These are phyloP conservation scores for Potentilla sterilis DNA, from an alignment of 306 rosid species.

Conservation along the genomic window DNA sequence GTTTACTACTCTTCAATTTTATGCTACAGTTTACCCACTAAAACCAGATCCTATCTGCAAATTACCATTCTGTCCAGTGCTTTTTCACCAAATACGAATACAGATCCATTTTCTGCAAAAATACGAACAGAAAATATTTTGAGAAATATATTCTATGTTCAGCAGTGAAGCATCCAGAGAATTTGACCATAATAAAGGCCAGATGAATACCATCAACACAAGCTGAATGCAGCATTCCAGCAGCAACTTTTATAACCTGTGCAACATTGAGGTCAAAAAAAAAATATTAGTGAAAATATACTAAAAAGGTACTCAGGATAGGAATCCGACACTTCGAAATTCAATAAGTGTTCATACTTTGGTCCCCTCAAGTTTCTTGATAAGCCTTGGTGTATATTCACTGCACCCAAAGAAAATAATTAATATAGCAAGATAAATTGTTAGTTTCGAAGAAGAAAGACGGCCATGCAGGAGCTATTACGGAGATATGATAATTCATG, in stretches of 20 bases:
- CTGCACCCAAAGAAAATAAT: slow-evolving; percentile 34
- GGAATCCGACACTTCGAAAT: slow-evolving; percentile 18
- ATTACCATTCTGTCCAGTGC: slow-evolving; percentile 63
- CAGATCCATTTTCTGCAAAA: slow-evolving; percentile 77
- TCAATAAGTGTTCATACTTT: slow-evolving; percentile 51
- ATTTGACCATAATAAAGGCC: neutral
- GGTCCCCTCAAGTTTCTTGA: slow-evolving; percentile 86
- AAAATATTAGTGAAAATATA: neutral
- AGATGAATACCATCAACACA: slow-evolving; percentile 72
- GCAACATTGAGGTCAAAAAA: neutral
- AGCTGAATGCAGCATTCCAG: slow-evolving; percentile 86
- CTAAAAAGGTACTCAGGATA: slow-evolving; percentile 6
- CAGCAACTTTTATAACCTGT: slow-evolving; percentile 71
- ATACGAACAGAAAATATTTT: slow-evolving; percentile 26
- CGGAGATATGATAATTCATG: neutral
- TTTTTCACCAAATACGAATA: slow-evolving; percentile 74
- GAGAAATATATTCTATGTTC: slow-evolving; percentile 5
- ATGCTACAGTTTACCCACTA: neutral
- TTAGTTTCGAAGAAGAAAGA: neutral
- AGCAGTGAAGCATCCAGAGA: slow-evolving; percentile 8
- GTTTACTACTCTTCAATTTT: neutral
- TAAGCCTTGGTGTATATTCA: slow-evolving; percentile 87
- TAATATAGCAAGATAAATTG: neutral
- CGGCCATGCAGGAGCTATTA: neutral
- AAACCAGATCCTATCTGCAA: slow-evolving; percentile 6